A percentile compares a stretch with the other conserved stretches of the same genome.
Evolutionary conservation across 805 yeast species (phyloP).

Genomic region (Torulaspora microellipsoides): DNA sequence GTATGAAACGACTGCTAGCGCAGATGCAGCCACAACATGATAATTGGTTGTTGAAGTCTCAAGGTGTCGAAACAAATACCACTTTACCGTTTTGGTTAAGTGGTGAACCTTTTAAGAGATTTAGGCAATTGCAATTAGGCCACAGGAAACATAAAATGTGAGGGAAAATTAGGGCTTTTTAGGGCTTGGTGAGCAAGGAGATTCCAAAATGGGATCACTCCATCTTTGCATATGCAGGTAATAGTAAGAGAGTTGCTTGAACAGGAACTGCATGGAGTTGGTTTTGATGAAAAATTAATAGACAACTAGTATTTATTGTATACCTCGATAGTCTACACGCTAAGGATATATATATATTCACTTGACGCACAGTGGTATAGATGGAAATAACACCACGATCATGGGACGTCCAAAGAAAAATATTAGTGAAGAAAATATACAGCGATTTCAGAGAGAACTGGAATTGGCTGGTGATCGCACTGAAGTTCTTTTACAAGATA

Average conservation of each 20-base stretch:
- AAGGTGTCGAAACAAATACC: conserved; percentile 17
- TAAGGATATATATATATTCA: too few species aligned
- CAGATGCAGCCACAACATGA: conserved; percentile 7
- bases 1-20: conserved; percentile 39
- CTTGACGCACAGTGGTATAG: too few species aligned
- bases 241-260: too few species aligned
- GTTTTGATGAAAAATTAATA: too few species aligned
- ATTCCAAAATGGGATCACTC: too few species aligned
- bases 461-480: conserved; percentile 33
- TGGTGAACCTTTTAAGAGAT: conserved; percentile 25
- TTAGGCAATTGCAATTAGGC: conserved; percentile 15
- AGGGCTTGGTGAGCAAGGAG: too few species aligned
- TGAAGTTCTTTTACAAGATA: conserved; percentile 36
- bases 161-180: not conserved
- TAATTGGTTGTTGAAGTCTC: conserved; percentile 13
- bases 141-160: conserved; percentile 19
- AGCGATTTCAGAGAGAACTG: conserved; percentile 32
- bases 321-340: too few species aligned
- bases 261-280: too few species aligned
- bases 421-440: conserved; percentile 34
- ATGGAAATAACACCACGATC: not conserved
- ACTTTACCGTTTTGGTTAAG: conserved; percentile 27
- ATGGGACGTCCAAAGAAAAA: conserved; percentile 38
- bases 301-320: too few species aligned
- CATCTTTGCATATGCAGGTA: too few species aligned